Conservation (phyloP, 2,329 filamentous ascomycete genomes). For the Colletotrichum nymphaeae region DNA sequence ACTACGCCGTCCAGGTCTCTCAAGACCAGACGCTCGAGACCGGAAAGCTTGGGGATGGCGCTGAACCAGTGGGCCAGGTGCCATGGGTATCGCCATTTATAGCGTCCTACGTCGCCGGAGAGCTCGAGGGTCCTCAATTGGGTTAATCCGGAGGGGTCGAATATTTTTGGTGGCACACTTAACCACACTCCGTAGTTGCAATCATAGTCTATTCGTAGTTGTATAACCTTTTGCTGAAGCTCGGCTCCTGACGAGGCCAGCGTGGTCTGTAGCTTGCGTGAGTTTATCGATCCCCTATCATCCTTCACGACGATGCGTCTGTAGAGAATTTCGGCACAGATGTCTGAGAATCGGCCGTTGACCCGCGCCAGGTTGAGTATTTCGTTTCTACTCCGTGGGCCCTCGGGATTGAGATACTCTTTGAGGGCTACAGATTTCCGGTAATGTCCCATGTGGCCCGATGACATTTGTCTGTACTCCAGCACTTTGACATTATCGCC, state of each 20-base stretch:
- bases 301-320: not conserved
- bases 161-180: not conserved
- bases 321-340: not conserved
- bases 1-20: fast-evolving
- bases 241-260: not conserved
- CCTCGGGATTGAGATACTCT: not conserved
- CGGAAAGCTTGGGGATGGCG: not conserved
- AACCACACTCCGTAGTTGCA: too few relatives aligned
- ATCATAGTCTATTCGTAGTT: not conserved
- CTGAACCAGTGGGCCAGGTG: not conserved
- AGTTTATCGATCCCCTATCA: not conserved
- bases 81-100: not conserved
- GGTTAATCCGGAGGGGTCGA: not conserved
- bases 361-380: not conserved
- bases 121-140: not conserved
- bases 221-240: not conserved
- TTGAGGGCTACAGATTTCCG: not conserved
- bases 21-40: not conserved
- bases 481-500: not conserved
- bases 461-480: not conserved
- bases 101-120: not conserved
- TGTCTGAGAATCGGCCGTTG: not conserved
- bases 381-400: not conserved
- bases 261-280: not conserved
- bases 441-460: not conserved